Evolutionary conservation across 2,329 filamentous ascomycete genomes (phyloP).

Genomic region (Lithohypha guttulata): DNA sequence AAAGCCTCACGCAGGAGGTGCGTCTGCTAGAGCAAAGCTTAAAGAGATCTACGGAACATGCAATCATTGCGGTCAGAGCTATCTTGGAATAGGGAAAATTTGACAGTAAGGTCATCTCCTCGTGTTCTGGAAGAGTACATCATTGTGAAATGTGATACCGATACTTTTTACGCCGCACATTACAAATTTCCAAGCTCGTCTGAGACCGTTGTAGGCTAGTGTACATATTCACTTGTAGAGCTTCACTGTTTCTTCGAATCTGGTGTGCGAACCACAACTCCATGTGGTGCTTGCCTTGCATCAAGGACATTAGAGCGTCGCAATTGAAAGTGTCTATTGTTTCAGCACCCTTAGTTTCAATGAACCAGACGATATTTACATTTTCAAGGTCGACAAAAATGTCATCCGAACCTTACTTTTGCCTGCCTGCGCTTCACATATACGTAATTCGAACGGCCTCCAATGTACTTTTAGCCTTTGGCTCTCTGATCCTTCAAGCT

Average conservation of each 20-base stretch:
- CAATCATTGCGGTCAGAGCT: constrained; percentile 3
- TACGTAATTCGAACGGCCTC: constrained; percentile 4
- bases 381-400: constrained; percentile 1
- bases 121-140: constrained; percentile 1
- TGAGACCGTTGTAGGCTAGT: constrained; percentile 2
- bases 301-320: constrained; percentile 1
- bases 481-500: constrained; percentile 2
- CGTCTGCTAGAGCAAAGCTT: constrained; percentile 4
- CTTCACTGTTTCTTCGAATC: background rate
- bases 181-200: background rate
- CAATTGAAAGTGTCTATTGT: constrained; percentile 3
- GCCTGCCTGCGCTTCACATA: constrained; percentile 2
- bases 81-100: constrained; percentile 4
- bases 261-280: constrained; percentile 1
- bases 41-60: constrained; percentile 2
- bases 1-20: constrained; percentile 2
- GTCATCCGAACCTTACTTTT: constrained; percentile 3
- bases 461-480: constrained; percentile 1
- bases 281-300: constrained; percentile 3
- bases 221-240: constrained; percentile 1
- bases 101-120: constrained; percentile 1
- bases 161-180: constrained; percentile 2
- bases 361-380: constrained; percentile 2
- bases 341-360: constrained; percentile 3
- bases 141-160: constrained; percentile 1